phyloP scores from a whole-genome alignment of 768 basidiomycete genomes.

The Pisolithus tinctorius region DNA sequence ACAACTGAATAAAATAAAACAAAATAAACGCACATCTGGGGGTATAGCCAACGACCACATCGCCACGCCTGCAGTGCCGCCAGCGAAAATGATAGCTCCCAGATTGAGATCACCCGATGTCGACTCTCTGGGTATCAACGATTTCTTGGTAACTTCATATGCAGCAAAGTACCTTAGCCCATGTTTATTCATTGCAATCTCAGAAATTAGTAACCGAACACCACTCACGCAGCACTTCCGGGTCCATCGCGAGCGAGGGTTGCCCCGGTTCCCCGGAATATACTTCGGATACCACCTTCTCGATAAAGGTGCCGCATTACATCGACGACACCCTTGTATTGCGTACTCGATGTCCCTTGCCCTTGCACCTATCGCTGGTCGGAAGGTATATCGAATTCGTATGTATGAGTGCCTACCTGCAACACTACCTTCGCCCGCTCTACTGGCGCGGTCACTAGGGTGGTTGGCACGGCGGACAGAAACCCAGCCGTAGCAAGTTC shows the following conservation, averaged over 20 bases:
- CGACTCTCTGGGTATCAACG: constrained; percentile 72
- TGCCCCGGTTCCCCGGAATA: constrained; percentile 90
- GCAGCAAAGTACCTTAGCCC: constrained; percentile 84
- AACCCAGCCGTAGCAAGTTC: constrained; percentile 94
- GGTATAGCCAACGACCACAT: constrained; percentile 99
- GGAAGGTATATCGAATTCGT: background rate
- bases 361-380: constrained; percentile 68
- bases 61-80: constrained; percentile 90
- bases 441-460: constrained; percentile 89
- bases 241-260: constrained; percentile 94
- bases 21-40: constrained; percentile 68
- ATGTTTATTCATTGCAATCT: constrained; percentile 6
- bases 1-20: background rate
- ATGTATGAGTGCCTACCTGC: constrained; percentile 46
- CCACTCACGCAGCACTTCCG: constrained; percentile 86
- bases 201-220: background rate
- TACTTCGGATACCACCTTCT: constrained; percentile 87
- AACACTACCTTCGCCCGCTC: constrained; percentile 95
- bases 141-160: constrained; percentile 90
- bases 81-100: constrained; percentile 81
- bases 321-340: constrained; percentile 89
- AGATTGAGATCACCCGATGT: constrained; percentile 80
- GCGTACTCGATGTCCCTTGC: constrained; percentile 61
- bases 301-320: constrained; percentile 86
- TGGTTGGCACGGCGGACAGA: constrained; percentile 88